Percentiles rank a stretch among this genome's conserved stretches.
Conservation (phyloP, 2,329 filamentous ascomycete genomes). For the Colletotrichum sp. region DNA sequence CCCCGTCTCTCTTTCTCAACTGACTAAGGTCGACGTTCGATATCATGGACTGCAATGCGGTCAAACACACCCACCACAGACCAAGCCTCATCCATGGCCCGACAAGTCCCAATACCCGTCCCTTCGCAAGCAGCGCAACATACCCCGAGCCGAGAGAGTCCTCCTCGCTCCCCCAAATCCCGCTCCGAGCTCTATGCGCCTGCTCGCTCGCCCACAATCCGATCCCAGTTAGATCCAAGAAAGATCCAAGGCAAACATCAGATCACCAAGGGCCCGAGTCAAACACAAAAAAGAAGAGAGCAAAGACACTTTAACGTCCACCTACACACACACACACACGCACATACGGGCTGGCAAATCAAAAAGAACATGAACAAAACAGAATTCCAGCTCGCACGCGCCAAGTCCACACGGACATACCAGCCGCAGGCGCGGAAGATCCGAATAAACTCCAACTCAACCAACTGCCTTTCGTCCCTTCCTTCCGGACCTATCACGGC, state of each 20-base stretch:
- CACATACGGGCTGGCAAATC: not conserved
- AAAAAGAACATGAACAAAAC: not conserved
- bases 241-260: not conserved
- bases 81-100: not conserved
- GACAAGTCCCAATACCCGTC: not conserved
- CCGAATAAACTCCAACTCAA: not conserved
- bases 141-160: not conserved
- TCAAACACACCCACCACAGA: not conserved
- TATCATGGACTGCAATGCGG: not conserved
- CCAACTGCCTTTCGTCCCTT: not conserved
- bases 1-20: not conserved
- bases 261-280: constrained; percentile 1
- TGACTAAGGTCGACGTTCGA: not conserved
- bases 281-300: not conserved
- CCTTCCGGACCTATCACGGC: not conserved
- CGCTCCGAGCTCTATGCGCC: not conserved
- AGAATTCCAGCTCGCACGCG: not conserved
- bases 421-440: not conserved
- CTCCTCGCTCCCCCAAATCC: not conserved
- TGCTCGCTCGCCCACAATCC: not conserved
- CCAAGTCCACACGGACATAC: not conserved
- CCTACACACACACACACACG: not conserved
- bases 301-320: not conserved
- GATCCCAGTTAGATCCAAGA: not conserved
- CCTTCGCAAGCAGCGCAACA: not conserved